Percentiles rank a stretch among this genome's conserved stretches.
Evolutionary conservation across 192 early-diverging fungal species (phyloP).

Genomic region (Linnemannia hyalina): DNA sequence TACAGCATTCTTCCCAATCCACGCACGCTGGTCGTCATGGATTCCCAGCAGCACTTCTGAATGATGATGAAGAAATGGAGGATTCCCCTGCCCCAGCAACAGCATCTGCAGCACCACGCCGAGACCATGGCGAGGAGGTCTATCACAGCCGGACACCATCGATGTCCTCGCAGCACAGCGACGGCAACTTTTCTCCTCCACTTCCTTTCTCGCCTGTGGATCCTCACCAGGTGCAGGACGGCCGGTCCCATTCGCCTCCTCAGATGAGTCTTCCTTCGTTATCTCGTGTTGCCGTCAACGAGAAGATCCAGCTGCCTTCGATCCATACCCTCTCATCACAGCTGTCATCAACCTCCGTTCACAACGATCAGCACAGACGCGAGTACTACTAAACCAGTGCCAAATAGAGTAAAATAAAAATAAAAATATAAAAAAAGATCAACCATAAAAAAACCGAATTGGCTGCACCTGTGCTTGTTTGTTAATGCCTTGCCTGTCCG

Average conservation of each 20-base stretch:
- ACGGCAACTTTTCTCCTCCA: constrained; percentile 43
- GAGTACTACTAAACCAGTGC: background rate
- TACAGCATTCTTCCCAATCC: constrained; percentile 3
- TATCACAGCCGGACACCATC: constrained; percentile 48
- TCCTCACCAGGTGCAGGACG: constrained; percentile 17
- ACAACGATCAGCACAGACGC: background rate
- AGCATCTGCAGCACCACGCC: background rate
- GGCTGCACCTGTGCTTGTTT: no score
- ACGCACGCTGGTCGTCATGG: constrained; percentile 29
- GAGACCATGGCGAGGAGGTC: background rate
- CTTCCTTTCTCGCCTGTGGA: constrained; percentile 36
- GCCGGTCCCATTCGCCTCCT: background rate
- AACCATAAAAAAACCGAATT: background rate
- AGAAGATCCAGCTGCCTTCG: constrained; percentile 44
- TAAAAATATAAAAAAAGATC: background rate
- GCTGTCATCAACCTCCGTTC: background rate
- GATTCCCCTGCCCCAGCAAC: background rate
- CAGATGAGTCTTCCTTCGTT: constrained; percentile 16
- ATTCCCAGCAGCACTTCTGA: constrained; percentile 24
- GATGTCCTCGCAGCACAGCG: constrained; percentile 43
- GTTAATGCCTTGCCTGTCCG: background rate
- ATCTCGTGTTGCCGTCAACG: constrained; percentile 1
- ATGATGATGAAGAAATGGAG: constrained; percentile 46
- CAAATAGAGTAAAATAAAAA: background rate
- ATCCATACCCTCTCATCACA: constrained; percentile 34